Percentiles rank a stretch among this genome's conserved stretches.
Conservation (phyloP, 345 rosid genomes). For the Firmiana major region DNA sequence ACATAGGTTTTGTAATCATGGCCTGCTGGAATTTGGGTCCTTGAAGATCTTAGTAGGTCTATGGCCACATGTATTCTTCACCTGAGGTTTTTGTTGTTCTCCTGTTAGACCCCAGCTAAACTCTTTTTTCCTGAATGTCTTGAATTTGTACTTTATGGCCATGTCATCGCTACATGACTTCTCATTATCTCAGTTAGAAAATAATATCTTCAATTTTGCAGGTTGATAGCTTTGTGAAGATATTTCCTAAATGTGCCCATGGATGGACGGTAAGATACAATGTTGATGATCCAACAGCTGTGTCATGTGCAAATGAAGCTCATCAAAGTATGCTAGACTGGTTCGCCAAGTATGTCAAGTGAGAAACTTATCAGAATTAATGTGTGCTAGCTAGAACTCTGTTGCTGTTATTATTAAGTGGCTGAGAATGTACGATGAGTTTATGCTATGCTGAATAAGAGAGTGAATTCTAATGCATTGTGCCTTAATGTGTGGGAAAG, state of each 20-base stretch:
- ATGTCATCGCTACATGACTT: neutral
- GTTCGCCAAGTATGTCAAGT: conserved; percentile 55
- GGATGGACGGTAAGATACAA: conserved; percentile 76
- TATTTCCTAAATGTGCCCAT: conserved; percentile 64
- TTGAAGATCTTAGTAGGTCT: neutral
- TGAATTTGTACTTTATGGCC: neutral
- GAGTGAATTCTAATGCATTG: neutral
- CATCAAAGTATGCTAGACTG: conserved; percentile 58
- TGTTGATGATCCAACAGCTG: conserved; percentile 41
- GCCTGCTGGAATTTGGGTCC: neutral
- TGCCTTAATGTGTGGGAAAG: neutral
- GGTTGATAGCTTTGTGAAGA: conserved; percentile 62
- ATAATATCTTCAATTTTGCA: conserved; percentile 12
- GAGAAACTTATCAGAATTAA: conserved; percentile 17
- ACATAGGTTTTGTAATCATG: neutral
- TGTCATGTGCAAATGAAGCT: conserved; percentile 62
- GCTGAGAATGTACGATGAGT: neutral
- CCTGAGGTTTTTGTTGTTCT: neutral
- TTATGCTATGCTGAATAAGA: neutral
- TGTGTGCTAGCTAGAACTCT: neutral
- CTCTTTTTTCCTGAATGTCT: neutral
- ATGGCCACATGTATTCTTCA: neutral
- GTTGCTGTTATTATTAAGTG: neutral
- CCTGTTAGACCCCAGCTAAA: neutral
- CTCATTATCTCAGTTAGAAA: neutral